Base-by-base conservation (phyloP, 306 rosid species). In the Pachyrhizus erosus region DNA sequence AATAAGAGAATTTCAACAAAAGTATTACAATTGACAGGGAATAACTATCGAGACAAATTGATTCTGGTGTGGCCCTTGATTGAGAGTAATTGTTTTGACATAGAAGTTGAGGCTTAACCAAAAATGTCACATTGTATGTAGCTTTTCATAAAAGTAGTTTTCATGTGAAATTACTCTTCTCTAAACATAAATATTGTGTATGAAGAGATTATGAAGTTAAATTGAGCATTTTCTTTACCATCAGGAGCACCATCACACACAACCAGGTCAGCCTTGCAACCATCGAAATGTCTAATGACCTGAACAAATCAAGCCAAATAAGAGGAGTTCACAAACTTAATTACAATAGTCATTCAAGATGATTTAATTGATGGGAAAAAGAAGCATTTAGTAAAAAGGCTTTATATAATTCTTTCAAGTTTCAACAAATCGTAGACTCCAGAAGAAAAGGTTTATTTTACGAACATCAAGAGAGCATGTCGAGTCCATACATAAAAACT, bases 221-320 rank as follows among this genome's bases (percentile, higher is more conserved):
- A 75, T 42, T 72, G 29, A 69, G 21, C 68, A 76, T 78, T 80
- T 15, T 64, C 69, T 67, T 61, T 84, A 93, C 99, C 99, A 86
- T 96, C 99, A 29, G 99, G 99, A 55, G 99, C 99, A 75, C 99
- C 99, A 80, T 96, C 99, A 77, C 99, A 96, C 80, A 96, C 99
- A 78, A 96, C 98, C 70, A 96, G 91, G 87, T 96, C 97, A 82
- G 99, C 97, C 90, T 92, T 96, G 93, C 98, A 92, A 34, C 99
- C 99, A 86, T 96, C 99, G 70, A 96, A 96, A 89, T 93, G 98
- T 84, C 92, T 89, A 75, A 93, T 93, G 61, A 96, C 99, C 99
- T 96, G 91, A 84, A 80, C 75, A 79, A 67, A 76, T 86, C 55
- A 75, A 52, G 21, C 62, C 4, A 61, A 24, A 54, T 12, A 21